Evolutionary conservation across 768 basidiomycete genomes (phyloP).

Genomic region (Crepidotus variabilis): DNA sequence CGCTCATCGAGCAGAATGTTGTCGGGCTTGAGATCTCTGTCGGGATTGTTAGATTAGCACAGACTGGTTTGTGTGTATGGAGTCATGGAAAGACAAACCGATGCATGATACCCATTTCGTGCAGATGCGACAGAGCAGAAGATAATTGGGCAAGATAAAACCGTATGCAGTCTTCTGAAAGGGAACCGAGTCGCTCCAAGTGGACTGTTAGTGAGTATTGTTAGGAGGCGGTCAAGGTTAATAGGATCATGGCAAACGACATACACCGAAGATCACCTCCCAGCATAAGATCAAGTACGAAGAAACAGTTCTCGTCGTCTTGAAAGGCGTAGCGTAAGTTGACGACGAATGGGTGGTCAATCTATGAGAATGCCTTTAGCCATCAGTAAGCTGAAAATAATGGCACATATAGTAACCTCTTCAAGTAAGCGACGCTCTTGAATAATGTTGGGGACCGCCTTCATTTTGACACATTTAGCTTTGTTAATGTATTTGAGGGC

Average conservation of each 20-base stretch:
- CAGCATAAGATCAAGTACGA: conserved; percentile 95
- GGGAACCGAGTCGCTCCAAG: conserved; percentile 71
- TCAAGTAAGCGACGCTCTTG: conserved; percentile 94
- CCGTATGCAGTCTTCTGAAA: conserved; percentile 75
- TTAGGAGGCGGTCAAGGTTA: conserved; percentile 4
- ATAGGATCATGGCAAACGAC: conserved; percentile 23
- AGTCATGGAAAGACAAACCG: conserved; percentile 46
- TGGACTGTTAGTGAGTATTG: conserved; percentile 55
- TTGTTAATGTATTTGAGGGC: conserved; percentile 99
- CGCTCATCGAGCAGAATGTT: conserved; percentile 95
- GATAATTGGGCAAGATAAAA: conserved; percentile 91
- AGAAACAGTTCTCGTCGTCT: conserved; percentile 98
- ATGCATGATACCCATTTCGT: conserved; percentile 94
- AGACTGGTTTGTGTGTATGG: conserved; percentile 14
- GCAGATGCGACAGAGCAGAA: conserved; percentile 84
- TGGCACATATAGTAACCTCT: conserved; percentile 56
- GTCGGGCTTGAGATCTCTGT: conserved; percentile 93
- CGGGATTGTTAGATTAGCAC: conserved; percentile 1
- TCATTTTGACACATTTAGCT: conserved; percentile 96
- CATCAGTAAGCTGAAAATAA: neutral
- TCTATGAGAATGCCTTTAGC: conserved; percentile 37
- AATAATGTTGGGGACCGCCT: conserved; percentile 94
- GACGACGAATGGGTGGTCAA: conserved; percentile 94
- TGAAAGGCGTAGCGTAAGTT: conserved; percentile 96
- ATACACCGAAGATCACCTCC: conserved; percentile 91